Evolutionary conservation across 495 filamentous ascomycete genomes (phyloP).

Genomic region (Penicillium egyptiacum): DNA sequence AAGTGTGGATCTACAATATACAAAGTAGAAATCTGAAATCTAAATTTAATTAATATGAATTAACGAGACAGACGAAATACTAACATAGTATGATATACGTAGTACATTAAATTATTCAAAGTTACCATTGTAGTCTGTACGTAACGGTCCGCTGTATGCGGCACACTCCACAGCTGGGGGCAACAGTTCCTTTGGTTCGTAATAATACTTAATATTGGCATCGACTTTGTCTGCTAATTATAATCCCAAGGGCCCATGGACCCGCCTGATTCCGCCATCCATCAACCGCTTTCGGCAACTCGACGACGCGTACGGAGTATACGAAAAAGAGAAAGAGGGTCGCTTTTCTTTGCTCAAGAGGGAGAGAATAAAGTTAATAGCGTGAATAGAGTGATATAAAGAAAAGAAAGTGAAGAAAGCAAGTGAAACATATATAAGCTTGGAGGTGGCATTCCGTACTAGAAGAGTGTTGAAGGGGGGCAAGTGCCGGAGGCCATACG

Average conservation of each 20-base stretch:
- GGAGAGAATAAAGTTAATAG: not conserved
- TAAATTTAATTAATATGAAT: not conserved
- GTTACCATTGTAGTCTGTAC: not conserved
- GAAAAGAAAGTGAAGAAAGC: not conserved
- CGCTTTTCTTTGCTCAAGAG: too few relatives aligned
- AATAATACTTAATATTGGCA: slow-evolving; percentile 11
- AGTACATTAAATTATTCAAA: too few relatives aligned
- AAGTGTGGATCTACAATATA: too few relatives aligned
- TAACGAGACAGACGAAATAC: not conserved
- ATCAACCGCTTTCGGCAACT: slow-evolving; percentile 37
- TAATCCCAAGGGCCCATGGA: slow-evolving; percentile 9
- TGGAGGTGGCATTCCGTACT: not conserved
- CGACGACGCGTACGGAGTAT: slow-evolving; percentile 35
- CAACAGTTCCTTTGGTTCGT: slow-evolving; percentile 21
- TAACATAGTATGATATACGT: not conserved
- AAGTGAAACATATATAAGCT: not conserved
- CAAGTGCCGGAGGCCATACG: not conserved
- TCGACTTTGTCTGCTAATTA: not conserved
- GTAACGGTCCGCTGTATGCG: not conserved
- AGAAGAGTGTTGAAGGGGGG: not conserved
- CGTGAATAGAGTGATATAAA: not conserved
- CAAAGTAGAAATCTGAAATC: not conserved
- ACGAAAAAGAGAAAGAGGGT: slow-evolving; percentile 3
- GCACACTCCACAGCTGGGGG: slow-evolving; percentile 24
- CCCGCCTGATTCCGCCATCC: slow-evolving; percentile 26